These are phyloP conservation scores for Plectosphaerella sp. DNA, from an alignment of 2,329 filamentous ascomycete species.

Conservation along the genomic window DNA sequence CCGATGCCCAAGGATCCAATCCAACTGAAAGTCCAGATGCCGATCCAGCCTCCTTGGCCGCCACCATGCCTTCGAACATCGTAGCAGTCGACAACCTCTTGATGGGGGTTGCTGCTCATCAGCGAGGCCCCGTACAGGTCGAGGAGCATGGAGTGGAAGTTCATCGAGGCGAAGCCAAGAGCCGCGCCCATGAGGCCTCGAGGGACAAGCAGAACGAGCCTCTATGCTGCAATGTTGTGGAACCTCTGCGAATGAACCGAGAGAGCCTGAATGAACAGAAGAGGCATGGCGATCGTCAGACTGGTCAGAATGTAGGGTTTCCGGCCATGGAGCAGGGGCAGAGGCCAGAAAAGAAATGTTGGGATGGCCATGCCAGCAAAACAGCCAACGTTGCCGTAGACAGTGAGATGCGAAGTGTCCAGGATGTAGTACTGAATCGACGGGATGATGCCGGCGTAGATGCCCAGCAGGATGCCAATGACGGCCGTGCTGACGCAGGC, in stretches of 20 bases:
- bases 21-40: constrained; percentile 74
- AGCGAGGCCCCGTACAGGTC: constrained; percentile 75
- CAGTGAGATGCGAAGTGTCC: constrained; percentile 61
- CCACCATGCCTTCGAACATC: constrained; percentile 72
- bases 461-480: constrained; percentile 66
- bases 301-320: constrained; percentile 72
- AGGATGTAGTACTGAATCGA: constrained; percentile 73
- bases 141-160: constrained; percentile 65
- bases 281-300: constrained; percentile 63
- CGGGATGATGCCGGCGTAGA: constrained; percentile 76
- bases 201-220: constrained; percentile 56
- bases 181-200: constrained; percentile 63
- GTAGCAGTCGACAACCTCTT: constrained; percentile 62
- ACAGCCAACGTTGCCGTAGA: constrained; percentile 70
- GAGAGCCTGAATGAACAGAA: constrained; percentile 73
- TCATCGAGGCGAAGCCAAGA: constrained; percentile 74
- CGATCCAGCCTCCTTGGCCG: constrained; percentile 76
- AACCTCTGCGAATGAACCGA: constrained; percentile 54
- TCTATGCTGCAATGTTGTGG: constrained; percentile 51
- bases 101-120: constrained; percentile 67
- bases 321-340: constrained; percentile 70
- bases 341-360: constrained; percentile 67
- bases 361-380: constrained; percentile 68
- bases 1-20: constrained; percentile 68
- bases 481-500: constrained; percentile 70